Conservation (phyloP, 2,329 filamentous ascomycete species). For the Beauveria rudraprayagi region DNA sequence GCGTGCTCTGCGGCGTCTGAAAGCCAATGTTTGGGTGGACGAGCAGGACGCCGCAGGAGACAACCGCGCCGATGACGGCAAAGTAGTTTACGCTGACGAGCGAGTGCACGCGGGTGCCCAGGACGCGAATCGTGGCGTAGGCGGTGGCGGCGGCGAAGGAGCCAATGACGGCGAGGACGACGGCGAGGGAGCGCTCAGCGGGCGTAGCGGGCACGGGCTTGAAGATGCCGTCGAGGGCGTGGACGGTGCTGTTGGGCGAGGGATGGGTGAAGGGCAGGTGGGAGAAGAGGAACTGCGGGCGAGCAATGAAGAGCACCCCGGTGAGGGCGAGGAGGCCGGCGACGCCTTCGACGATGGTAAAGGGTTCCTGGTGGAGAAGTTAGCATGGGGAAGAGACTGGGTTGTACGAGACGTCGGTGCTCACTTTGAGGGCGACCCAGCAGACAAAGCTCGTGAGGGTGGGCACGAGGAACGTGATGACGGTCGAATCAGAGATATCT, state of each 20-base stretch:
- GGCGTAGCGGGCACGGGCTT: constrained; percentile 36
- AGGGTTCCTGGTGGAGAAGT: constrained; percentile 49
- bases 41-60: constrained; percentile 53
- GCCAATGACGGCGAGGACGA: constrained; percentile 58
- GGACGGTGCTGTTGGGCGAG: constrained; percentile 13
- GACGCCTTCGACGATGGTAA: constrained; percentile 61
- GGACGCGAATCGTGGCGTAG: constrained; percentile 65
- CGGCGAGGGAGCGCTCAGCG: constrained; percentile 55
- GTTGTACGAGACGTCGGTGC: neutral
- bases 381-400: neutral
- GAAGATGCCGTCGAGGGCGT: constrained; percentile 18
- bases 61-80: constrained; percentile 55
- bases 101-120: constrained; percentile 66
- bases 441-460: constrained; percentile 59
- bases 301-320: constrained; percentile 69
- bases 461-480: constrained; percentile 71
- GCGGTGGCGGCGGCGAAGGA: constrained; percentile 62
- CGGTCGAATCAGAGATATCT: constrained; percentile 68
- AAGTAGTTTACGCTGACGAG: constrained; percentile 76
- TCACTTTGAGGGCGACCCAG: constrained; percentile 39
- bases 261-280: constrained; percentile 11
- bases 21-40: constrained; percentile 34
- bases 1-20: constrained; percentile 21
- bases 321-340: constrained; percentile 61
- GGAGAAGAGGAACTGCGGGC: constrained; percentile 52